A percentile compares a stretch with the other conserved stretches of the same genome.
Conservation (phyloP, 169 alveolate species). For the Miamiensis avidus region DNA sequence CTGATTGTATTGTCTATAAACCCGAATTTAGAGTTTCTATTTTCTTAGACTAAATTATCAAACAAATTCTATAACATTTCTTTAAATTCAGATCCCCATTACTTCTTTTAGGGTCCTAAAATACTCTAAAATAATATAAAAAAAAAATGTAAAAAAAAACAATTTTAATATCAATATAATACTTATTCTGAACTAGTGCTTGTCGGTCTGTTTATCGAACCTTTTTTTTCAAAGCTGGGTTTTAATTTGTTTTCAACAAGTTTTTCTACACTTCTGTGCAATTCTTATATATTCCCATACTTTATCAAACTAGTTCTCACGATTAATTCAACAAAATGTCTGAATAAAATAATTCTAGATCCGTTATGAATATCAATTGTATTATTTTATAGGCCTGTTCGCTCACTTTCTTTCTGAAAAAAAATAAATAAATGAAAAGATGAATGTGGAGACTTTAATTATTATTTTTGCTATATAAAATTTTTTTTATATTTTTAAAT, state of each 20-base stretch:
- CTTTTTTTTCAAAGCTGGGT: constrained; percentile 30
- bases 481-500: background rate
- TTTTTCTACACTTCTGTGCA: constrained; percentile 43
- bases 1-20: constrained; percentile 34
- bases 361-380: constrained; percentile 45
- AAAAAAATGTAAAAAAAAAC: background rate
- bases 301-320: constrained; percentile 56
- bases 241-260: constrained; percentile 20
- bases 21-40: constrained; percentile 32
- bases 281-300: constrained; percentile 42
- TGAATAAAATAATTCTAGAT: constrained; percentile 36
- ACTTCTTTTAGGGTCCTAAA: constrained; percentile 3
- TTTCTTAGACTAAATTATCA: constrained; percentile 12
- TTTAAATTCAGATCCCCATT: constrained; percentile 2
- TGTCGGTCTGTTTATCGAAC: background rate
- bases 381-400: background rate
- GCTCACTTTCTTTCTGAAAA: background rate
- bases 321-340: constrained; percentile 57
- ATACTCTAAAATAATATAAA: background rate
- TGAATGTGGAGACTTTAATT: no score
- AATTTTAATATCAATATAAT: background rate
- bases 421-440: no score
- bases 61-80: constrained; percentile 11
- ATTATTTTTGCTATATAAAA: constrained; percentile 1
- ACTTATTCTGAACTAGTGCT: constrained; percentile 5